These are phyloP conservation scores for Trichothecium sympodiale DNA, from an alignment of 2,329 filamentous ascomycete genomes.

Conservation along the genomic window DNA sequence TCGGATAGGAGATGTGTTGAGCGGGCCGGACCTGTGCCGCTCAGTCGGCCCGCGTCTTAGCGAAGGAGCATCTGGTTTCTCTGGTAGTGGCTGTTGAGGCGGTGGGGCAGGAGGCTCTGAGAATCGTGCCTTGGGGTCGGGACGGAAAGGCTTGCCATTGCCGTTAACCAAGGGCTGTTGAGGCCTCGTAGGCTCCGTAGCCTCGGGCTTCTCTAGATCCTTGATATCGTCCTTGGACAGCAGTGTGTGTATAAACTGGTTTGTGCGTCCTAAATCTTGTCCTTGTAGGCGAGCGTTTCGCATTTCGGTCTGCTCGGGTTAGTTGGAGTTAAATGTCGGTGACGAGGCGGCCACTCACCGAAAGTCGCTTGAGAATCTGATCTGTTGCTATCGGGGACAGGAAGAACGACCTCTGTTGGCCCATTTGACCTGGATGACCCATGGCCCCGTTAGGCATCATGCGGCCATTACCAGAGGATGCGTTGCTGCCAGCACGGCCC, in stretches of 20 bases:
- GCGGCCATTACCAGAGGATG: constrained; percentile 50
- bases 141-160: constrained; percentile 44
- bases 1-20: constrained; percentile 49
- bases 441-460: constrained; percentile 38
- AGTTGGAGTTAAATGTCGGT: not conserved
- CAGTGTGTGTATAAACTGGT: constrained; percentile 68
- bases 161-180: constrained; percentile 25
- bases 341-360: constrained; percentile 16
- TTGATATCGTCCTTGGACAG: constrained; percentile 60
- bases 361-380: constrained; percentile 66
- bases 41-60: constrained; percentile 70
- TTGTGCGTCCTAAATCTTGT: constrained; percentile 72
- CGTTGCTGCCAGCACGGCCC: constrained; percentile 57
- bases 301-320: constrained; percentile 61
- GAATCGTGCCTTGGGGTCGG: constrained; percentile 73
- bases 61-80: constrained; percentile 75
- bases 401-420: constrained; percentile 74
- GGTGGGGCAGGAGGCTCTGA: constrained; percentile 89
- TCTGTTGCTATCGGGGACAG: constrained; percentile 85
- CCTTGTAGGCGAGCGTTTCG: constrained; percentile 80
- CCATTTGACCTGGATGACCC: constrained; percentile 43
- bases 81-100: constrained; percentile 83
- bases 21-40: constrained; percentile 48
- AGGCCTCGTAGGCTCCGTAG: constrained; percentile 26
- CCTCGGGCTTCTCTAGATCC: constrained; percentile 41